Base-by-base conservation (phyloP, 495 filamentous ascomycete species). In the Glutinoglossum americanum region DNA sequence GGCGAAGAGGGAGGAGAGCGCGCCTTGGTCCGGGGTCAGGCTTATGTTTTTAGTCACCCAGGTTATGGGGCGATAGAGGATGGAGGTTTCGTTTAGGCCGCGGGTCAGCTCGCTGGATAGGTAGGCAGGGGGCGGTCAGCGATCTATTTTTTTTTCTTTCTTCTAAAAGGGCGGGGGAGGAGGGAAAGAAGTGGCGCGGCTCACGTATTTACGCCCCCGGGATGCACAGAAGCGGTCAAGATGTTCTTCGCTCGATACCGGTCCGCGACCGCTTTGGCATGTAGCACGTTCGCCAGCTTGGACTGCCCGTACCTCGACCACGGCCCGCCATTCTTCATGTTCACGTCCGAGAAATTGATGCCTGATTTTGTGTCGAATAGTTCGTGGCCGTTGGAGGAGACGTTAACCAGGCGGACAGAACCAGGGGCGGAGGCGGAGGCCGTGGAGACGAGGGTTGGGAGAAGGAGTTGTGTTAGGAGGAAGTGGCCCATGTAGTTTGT, bases 251-350 rank as follows among this genome's bases (percentile, higher is more conserved):
- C 21, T 15, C 47, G 7, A 63, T 82, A 72, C 3, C 74, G 72
- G 13, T 67, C 67, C 0, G 80, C 79, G 17, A 89, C 70, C 61
- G 83, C 74, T 2, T 67, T 62, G 0, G 77, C 72, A 59, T 76
- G 82, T 0, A 87, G 68, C 13, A 86, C 72, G 64, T 86, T 87
- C 8, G 82, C 79, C 0, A 86, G 75, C 69, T 89, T 89, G 60
- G 72, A 73, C 28, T 83, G 74, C 5, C 70, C 75, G 63, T 89
- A 89, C 23, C 79, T 75, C 17, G 62, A 57, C 68, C 68, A 77
- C 11, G 70, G 68, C 17, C 21, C 13, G 0, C 17, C 25, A 17
- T 35, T 7, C 48, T 57, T 59, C 1, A 67, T 60, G 7, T 55
- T 54, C 10, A 44, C 23, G 45, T 62, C 57, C 17, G 61, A 54